Conservation (phyloP, 495 filamentous ascomycete species). For the Chaetomium fimeti region DNA sequence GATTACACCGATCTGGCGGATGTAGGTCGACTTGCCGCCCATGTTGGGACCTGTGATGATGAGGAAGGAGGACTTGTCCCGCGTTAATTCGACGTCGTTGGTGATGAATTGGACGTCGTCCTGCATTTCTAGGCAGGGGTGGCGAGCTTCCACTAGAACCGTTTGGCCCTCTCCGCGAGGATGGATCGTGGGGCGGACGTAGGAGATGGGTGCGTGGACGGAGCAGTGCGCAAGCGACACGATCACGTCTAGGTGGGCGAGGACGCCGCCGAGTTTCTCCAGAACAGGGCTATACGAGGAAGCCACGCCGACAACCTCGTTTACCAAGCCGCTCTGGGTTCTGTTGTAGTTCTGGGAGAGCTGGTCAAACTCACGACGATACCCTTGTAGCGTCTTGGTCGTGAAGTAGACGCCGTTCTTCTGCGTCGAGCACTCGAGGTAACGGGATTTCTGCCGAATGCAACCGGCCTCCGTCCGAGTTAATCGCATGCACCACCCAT, state of each 20-base stretch:
- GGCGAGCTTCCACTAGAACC: slow-evolving; percentile 85
- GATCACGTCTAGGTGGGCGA: slow-evolving; percentile 96
- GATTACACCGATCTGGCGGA: slow-evolving; percentile 95
- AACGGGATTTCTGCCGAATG: slow-evolving; percentile 85
- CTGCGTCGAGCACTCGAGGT: slow-evolving; percentile 95
- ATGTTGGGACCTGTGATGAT: slow-evolving; percentile 99
- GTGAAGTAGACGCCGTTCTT: slow-evolving; percentile 99
- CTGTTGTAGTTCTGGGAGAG: slow-evolving; percentile 93
- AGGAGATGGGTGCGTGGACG: slow-evolving; percentile 87
- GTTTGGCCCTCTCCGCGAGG: slow-evolving; percentile 87
- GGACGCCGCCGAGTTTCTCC: slow-evolving; percentile 80
- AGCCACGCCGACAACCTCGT: slow-evolving; percentile 88
- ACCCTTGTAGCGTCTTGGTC: slow-evolving; percentile 73
- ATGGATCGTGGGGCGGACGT: slow-evolving; percentile 90
- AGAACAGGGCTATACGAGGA: slow-evolving; percentile 93
- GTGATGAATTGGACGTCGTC: slow-evolving; percentile 98
- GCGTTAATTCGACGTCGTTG: slow-evolving; percentile 85
- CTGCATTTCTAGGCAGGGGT: slow-evolving; percentile 99
- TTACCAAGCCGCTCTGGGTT: slow-evolving; percentile 87
- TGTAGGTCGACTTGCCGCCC: slow-evolving; percentile 99
- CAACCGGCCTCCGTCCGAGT: slow-evolving; percentile 88
- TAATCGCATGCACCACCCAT: slow-evolving; percentile 95
- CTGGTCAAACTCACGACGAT: slow-evolving; percentile 91
- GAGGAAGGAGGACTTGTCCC: slow-evolving; percentile 81
- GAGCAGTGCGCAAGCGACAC: slow-evolving; percentile 93